Base-by-base conservation (phyloP, 2,329 filamentous ascomycete species). In the Calonectria multiphialidica region DNA sequence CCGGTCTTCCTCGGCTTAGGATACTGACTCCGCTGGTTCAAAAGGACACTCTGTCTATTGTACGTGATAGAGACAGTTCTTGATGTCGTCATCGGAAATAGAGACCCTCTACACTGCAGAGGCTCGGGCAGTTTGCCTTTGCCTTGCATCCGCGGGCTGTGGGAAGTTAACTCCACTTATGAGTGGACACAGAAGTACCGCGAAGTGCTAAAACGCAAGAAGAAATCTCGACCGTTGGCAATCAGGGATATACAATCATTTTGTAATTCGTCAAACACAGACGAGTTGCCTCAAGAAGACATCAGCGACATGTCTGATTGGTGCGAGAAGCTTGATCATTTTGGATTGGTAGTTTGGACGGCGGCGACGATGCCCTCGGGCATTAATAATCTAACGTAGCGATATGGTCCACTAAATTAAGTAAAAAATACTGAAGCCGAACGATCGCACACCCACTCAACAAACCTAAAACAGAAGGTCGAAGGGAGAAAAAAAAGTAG, bases 321-420 rank as follows among this genome's bases (percentile, higher is more conserved):
- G 53, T 59, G 53, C 10, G 53, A 59, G 53, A 59, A 59, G 33
- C n/a, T 57, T 16, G 53, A 57, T 57, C 30, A 37, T 40, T 57
- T 57, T 37, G 53, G 53, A 18, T 23, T 57, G 2, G 33, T 57
- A 9, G 35, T 59, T 23, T 59, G 53, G 53, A 59, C 35, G 6
- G 53, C 53, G 13, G 53, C 53, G 21, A 40, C 53, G 35, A 59
- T 59, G 53, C 33, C 33, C 12, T 18, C 53, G 12, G 7, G 33
- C 13, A 3, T 37, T 37, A 37, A 37, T 37, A 37, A 37, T 37
- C 8, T 30, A 5, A 30, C 28, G 8, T 30, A 30, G 5, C 28
- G 5, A 30, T 8, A 30, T 30, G 28, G 28, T 30, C 45, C 8
- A 5, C 21, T 3, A 25, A 47, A 47, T 23, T 18, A 7, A 18